Evolutionary conservation across 2,329 filamentous ascomycete genomes (phyloP).

Genomic region (Penicillium sp.): DNA sequence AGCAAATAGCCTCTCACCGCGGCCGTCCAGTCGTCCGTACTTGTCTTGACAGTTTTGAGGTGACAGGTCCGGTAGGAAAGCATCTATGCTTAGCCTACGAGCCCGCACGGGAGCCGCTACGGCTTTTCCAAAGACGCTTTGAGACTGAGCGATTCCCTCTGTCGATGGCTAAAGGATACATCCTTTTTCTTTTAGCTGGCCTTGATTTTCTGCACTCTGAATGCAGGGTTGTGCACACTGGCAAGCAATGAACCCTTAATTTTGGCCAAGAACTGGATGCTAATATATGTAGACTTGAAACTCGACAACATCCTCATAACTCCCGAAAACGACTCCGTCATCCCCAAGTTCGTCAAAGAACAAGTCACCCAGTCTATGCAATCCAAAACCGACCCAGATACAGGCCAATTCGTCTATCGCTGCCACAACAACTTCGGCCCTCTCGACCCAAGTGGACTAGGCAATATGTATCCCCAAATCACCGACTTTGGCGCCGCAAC

Average conservation of each 20-base stretch:
- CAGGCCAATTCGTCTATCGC: slow-evolving; percentile 31
- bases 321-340: slow-evolving; percentile 26
- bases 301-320: slow-evolving; percentile 47
- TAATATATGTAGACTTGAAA: slow-evolving; percentile 37
- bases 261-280: not conserved
- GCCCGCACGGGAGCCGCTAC: slow-evolving; percentile 42
- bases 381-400: slow-evolving; percentile 30
- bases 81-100: slow-evolving; percentile 37
- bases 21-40: slow-evolving; percentile 23
- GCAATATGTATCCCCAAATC: slow-evolving; percentile 27
- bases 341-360: slow-evolving; percentile 28
- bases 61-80: not conserved
- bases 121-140: slow-evolving; percentile 39
- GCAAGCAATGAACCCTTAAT: slow-evolving; percentile 29
- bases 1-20: slow-evolving; percentile 21
- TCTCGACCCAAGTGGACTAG: slow-evolving; percentile 13
- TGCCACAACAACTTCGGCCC: slow-evolving; percentile 33
- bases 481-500: slow-evolving; percentile 34
- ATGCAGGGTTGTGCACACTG: slow-evolving; percentile 45
- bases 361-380: slow-evolving; percentile 30
- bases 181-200: slow-evolving; percentile 45
- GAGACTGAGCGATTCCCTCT: slow-evolving; percentile 18
- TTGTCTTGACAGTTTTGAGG: slow-evolving; percentile 8
- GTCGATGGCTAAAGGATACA: slow-evolving; percentile 31
- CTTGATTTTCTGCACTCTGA: slow-evolving; percentile 47